phyloP scores from a whole-genome alignment of 164 flowering plant species.

The Berberis vulgaris region DNA sequence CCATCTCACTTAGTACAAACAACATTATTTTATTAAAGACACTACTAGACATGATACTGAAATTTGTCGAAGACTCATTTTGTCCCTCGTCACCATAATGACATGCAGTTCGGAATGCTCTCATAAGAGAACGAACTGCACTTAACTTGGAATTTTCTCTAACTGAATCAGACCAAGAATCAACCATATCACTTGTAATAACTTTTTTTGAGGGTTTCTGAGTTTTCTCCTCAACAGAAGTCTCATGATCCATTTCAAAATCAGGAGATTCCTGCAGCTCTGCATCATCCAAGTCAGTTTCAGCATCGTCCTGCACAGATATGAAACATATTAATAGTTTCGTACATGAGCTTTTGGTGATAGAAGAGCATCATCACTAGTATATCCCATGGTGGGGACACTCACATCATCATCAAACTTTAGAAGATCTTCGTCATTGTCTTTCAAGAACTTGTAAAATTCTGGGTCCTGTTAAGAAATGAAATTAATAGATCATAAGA shows the following conservation, averaged over 20 bases:
- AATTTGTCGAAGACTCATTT: constrained; percentile 42
- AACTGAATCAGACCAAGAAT: constrained; percentile 63
- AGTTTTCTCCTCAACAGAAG: constrained; percentile 18
- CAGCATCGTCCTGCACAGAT: constrained; percentile 34
- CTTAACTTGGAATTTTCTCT: constrained; percentile 38
- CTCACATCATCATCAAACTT: constrained; percentile 70
- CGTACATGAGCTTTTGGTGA: not conserved
- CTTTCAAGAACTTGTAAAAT: constrained; percentile 69
- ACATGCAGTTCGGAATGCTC: constrained; percentile 72
- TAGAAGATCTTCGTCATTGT: constrained; percentile 75
- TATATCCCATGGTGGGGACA: constrained; percentile 5
- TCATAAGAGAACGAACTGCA: constrained; percentile 63
- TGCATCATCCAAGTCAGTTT: constrained; percentile 19
- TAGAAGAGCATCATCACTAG: not conserved
- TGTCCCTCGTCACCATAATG: constrained; percentile 83
- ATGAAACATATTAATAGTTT: not conserved
- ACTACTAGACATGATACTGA: constrained; percentile 58
- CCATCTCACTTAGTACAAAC: constrained; percentile 72
- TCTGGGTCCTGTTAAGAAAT: constrained; percentile 66
- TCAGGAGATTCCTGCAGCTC: constrained; percentile 18
- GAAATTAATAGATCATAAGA: not conserved
- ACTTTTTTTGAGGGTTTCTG: constrained; percentile 29
- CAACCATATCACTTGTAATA: constrained; percentile 76
- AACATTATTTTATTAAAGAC: constrained; percentile 88
- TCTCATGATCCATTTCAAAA: constrained; percentile 17